These are phyloP conservation scores for Emmonsiellopsis sp. DNA, from an alignment of 2,329 filamentous ascomycete genomes.

Conservation along the genomic window DNA sequence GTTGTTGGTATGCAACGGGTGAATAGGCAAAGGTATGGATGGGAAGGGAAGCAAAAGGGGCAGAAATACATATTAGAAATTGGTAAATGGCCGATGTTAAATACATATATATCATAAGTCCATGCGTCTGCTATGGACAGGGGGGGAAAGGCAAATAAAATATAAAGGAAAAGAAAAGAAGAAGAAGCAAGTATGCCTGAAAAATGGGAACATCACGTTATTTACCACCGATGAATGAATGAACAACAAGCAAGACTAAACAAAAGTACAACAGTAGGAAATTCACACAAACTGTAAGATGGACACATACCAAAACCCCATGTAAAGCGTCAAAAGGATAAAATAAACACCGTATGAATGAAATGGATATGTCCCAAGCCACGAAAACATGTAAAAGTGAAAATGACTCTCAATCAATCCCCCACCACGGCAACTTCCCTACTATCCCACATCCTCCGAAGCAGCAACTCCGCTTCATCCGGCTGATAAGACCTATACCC, in stretches of 20 bases:
- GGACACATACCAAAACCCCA: too few relatives aligned
- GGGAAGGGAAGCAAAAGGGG: neutral
- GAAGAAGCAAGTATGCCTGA: neutral
- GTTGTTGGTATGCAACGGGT: neutral
- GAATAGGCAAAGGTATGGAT: neutral
- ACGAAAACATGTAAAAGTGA: neutral
- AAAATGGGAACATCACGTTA: neutral
- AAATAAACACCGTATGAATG: neutral
- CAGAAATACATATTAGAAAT: neutral
- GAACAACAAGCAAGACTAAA: neutral
- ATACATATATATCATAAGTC: too few relatives aligned
- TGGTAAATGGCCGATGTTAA: neutral
- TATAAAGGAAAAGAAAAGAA: neutral
- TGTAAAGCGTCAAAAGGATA: neutral
- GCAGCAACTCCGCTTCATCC: slow-evolving; percentile 29
- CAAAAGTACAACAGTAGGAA: too few relatives aligned
- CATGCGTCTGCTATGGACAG: neutral
- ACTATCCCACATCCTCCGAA: slow-evolving; percentile 37
- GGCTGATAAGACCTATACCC: slow-evolving; percentile 16
- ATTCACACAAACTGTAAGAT: too few relatives aligned
- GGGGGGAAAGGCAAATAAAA: neutral
- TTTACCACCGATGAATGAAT: neutral
- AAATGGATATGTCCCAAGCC: neutral
- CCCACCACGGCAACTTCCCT: slow-evolving; percentile 31
- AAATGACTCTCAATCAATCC: slow-evolving; percentile 3